These are phyloP conservation scores for Russula dissimulans DNA, from an alignment of 768 basidiomycete genomes.

Conservation along the genomic window DNA sequence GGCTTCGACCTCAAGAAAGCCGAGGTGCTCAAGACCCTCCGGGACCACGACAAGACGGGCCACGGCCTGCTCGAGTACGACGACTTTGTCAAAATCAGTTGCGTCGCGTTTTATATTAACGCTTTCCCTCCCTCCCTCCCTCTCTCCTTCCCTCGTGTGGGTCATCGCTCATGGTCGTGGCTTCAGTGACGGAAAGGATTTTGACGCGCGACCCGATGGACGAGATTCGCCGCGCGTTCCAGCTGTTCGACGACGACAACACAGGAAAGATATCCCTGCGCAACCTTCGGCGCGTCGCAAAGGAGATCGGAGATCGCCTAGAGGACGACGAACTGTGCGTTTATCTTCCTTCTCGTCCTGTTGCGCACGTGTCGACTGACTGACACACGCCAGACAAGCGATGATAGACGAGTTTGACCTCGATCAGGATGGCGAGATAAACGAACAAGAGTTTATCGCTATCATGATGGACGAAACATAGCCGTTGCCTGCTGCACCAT, in stretches of 20 bases:
- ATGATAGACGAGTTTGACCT: conserved; percentile 99
- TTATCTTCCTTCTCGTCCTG: conserved; percentile 6
- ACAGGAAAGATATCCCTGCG: conserved; percentile 90
- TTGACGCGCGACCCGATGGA: conserved; percentile 92
- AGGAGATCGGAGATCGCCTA: conserved; percentile 90
- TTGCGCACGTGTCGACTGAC: not conserved
- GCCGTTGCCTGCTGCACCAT: not conserved
- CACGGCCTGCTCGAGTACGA: conserved; percentile 85
- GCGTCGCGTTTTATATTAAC: conserved; percentile 27
- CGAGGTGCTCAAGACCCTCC: conserved; percentile 88
- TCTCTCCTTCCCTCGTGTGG: too few relatives aligned
- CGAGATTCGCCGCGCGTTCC: conserved; percentile 92
- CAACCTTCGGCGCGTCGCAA: conserved; percentile 88
- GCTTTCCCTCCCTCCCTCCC: not conserved
- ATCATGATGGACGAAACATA: conserved; percentile 94
- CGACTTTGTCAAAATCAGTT: conserved; percentile 89
- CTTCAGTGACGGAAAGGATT: conserved; percentile 86
- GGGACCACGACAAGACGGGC: conserved; percentile 83
- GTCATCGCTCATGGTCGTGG: too few relatives aligned
- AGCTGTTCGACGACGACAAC: conserved; percentile 92
- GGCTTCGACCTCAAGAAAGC: conserved; percentile 99
- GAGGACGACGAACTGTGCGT: conserved; percentile 96
- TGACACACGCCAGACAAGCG: conserved; percentile 62
- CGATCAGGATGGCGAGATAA: conserved; percentile 97
- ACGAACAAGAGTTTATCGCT: conserved; percentile 90